Conservation (phyloP, 2,329 filamentous ascomycete genomes). For the Aureobasidium leucospermi region DNA sequence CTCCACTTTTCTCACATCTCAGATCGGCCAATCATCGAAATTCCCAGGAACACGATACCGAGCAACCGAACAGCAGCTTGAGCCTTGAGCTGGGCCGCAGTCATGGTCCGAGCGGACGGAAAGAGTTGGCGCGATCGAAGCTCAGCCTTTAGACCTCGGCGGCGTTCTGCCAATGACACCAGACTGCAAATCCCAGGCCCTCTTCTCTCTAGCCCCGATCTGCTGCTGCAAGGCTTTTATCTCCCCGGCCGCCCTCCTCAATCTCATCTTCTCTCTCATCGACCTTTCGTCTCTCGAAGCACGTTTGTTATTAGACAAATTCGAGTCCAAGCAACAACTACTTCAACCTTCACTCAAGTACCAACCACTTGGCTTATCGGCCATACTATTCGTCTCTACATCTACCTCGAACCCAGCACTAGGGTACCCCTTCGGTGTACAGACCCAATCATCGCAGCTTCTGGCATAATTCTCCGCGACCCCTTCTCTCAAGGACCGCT, state of each 20-base stretch:
- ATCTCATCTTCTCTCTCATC: not conserved
- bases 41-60: constrained; percentile 5
- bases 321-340: not conserved
- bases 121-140: constrained; percentile 13
- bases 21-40: constrained; percentile 8
- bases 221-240: constrained; percentile 12
- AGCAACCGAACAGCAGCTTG: not conserved
- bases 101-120: constrained; percentile 1
- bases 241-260: constrained; percentile 6
- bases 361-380: not conserved
- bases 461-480: constrained; percentile 9
- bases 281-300: constrained; percentile 6
- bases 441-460: not conserved
- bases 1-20: not conserved
- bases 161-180: constrained; percentile 14
- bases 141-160: constrained; percentile 11
- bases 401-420: not conserved
- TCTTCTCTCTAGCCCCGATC: constrained; percentile 13
- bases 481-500: not conserved
- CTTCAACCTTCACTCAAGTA: not conserved
- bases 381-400: not conserved
- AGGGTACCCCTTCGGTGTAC: not conserved
- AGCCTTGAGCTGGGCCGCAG: not conserved
- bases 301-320: constrained; percentile 26
- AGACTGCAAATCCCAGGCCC: constrained; percentile 14